Evolutionary conservation across 2,329 filamentous ascomycete genomes (phyloP).

Genomic region (Venturia aucupariae): DNA sequence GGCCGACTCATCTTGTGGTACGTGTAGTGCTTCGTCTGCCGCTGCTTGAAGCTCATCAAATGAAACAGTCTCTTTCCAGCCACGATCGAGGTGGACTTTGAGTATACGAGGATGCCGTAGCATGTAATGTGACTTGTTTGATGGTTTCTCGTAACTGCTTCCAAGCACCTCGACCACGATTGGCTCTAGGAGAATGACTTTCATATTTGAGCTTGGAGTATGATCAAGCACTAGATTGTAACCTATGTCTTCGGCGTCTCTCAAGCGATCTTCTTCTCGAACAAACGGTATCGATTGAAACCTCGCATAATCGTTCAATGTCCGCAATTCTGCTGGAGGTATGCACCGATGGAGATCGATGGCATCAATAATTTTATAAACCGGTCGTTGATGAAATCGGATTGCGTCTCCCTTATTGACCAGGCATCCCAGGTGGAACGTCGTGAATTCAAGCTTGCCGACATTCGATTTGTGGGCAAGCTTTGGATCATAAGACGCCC

Average conservation of each 20-base stretch:
- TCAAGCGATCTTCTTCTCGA: conserved; percentile 19
- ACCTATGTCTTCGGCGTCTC: conserved; percentile 17
- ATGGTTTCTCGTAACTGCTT: conserved; percentile 66
- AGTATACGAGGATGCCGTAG: conserved; percentile 67
- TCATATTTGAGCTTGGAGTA: conserved; percentile 23
- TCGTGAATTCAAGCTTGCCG: conserved; percentile 59
- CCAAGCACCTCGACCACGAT: conserved; percentile 74
- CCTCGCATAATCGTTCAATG: conserved; percentile 34
- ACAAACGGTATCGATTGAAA: conserved; percentile 25
- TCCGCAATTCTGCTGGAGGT: conserved; percentile 33
- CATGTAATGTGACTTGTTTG: conserved; percentile 61
- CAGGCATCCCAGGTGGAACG: conserved; percentile 71
- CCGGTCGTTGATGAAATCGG: conserved; percentile 43
- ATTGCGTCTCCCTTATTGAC: conserved; percentile 54
- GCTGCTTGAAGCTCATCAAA: conserved; percentile 62
- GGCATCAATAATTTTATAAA: conserved; percentile 56
- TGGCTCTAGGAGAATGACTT: conserved; percentile 55
- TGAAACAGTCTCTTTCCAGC: conserved; percentile 57
- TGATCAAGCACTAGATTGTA: conserved; percentile 17
- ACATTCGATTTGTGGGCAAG: conserved; percentile 49
- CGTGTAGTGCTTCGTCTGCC: conserved; percentile 48
- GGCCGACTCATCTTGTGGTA: conserved; percentile 25
- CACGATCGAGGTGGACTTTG: conserved; percentile 70
- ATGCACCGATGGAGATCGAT: conserved; percentile 39
- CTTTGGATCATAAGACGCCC: conserved; percentile 59